These are phyloP conservation scores for Violaceomyces palustris DNA, from an alignment of 1,284 basidiomycete species.

Conservation along the genomic window DNA sequence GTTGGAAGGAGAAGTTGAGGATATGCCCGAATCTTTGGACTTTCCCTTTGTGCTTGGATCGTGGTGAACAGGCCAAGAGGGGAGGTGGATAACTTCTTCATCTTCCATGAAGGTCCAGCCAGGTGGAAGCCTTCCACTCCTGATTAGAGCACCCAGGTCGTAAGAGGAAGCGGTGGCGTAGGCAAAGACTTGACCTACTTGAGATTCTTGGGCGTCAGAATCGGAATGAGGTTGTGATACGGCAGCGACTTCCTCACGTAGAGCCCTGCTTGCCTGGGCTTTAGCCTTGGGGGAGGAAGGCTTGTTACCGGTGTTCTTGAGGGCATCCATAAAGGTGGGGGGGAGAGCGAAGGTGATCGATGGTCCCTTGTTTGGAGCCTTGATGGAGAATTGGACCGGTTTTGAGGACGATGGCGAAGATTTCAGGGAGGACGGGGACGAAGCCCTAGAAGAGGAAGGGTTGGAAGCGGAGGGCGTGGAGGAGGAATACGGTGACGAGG, in stretches of 20 bases:
- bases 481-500: background rate
- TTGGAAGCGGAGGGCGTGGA: background rate
- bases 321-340: conserved; percentile 17
- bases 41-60: background rate
- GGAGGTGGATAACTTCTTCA: conserved; percentile 47
- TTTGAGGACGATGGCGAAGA: conserved; percentile 5
- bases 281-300: conserved; percentile 23
- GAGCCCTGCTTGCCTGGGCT: conserved; percentile 22
- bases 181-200: conserved; percentile 29
- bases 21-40: background rate
- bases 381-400: conserved; percentile 22
- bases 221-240: background rate
- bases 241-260: conserved; percentile 7
- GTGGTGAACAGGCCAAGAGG: conserved; percentile 31
- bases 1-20: background rate
- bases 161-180: conserved; percentile 46
- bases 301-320: conserved; percentile 15
- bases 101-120: conserved; percentile 44
- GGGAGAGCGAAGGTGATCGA: conserved; percentile 26
- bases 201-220: background rate
- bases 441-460: background rate
- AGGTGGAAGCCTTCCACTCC: conserved; percentile 28
- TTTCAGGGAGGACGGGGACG: conserved; percentile 1
- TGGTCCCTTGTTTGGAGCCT: conserved; percentile 13
- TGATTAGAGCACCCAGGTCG: conserved; percentile 34